Evolutionary conservation across 805 yeast species (phyloP), one percentile per base, ranked within the genome.

Genomic region (Wickerhamiella galacta): DNA sequence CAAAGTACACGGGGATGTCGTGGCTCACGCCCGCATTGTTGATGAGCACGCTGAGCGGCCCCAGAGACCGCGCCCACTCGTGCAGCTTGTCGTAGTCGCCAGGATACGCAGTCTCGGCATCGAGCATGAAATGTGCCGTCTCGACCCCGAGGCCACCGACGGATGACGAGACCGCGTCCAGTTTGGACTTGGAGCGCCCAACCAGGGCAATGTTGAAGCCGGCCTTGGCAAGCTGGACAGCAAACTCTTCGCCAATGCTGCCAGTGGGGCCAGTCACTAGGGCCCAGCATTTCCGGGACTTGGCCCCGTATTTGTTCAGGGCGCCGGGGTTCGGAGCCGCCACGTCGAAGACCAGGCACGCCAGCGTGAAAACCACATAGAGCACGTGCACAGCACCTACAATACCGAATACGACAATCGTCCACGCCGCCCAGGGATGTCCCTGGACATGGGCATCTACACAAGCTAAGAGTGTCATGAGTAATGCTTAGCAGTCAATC

Each of bases 11-110:
- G 1, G 98, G 98, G 41, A 90, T 81, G 22, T 85, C 72, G 57
- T 90, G 98, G 9, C 93, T 78, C 53, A 72, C 81, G 29, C 98
- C 98, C 35, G 90, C 95, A 50, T 90, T 90, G 62, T 90, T 90
- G 49, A 90, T 59, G 49, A 90, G 66, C 6, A 83, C 68, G 6
- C 87, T 68, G 15, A 83, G 72, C 16, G 76, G 74, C 8, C 60
- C 52, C 33, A 66, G 53, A 9, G 28, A 34, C n/a, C 34, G 39
- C 14, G 69, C 58, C 30, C 69, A 56, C 14, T 61, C 56, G 9
- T 51, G 52, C 36, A 87, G 59, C 10, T 56, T 48, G 20, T 47
- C 57, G 51, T 79, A 81, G 55, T 76, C 73, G 8, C 57, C 63
- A 7, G 60, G 60, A 4, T 57, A 54, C 48, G 82, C 87, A 6